Evolutionary conservation across 148 eudicot species (phyloP).

Genomic region (Vaccinium macrocarpon): DNA sequence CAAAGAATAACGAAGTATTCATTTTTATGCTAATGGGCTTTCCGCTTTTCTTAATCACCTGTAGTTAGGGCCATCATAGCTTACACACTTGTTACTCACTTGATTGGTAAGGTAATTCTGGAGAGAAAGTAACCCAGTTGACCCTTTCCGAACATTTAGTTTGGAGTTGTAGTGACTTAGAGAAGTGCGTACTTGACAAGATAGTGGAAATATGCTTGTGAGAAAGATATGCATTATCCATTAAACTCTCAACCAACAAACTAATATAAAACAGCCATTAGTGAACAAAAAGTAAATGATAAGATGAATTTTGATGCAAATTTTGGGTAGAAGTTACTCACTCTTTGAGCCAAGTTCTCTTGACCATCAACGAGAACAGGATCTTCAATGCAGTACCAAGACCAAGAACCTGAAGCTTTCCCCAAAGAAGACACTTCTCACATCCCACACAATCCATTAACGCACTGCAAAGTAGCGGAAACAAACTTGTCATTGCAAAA

Average conservation of each 20-base stretch:
- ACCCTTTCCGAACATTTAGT: neutral
- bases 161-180: neutral
- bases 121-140: neutral
- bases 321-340: conserved; percentile 26
- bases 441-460: conserved; percentile 93
- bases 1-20: neutral
- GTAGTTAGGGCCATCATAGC: neutral
- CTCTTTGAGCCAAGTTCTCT: conserved; percentile 33
- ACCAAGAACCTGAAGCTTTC: conserved; percentile 87
- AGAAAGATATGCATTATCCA: neutral
- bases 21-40: neutral
- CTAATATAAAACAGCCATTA: neutral
- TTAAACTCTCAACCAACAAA: neutral
- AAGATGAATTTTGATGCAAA: neutral
- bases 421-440: conserved; percentile 91
- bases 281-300: neutral
- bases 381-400: conserved; percentile 86
- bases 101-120: neutral
- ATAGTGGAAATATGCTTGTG: neutral
- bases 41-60: neutral
- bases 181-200: neutral
- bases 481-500: neutral
- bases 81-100: neutral
- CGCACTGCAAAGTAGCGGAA: conserved; percentile 41
- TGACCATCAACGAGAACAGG: conserved; percentile 55